A percentile compares a stretch with the other conserved stretches of the same genome.
These are phyloP conservation scores for Neurospora crassa DNA, from an alignment of 2,329 filamentous ascomycete genomes.

Conservation along the genomic window DNA sequence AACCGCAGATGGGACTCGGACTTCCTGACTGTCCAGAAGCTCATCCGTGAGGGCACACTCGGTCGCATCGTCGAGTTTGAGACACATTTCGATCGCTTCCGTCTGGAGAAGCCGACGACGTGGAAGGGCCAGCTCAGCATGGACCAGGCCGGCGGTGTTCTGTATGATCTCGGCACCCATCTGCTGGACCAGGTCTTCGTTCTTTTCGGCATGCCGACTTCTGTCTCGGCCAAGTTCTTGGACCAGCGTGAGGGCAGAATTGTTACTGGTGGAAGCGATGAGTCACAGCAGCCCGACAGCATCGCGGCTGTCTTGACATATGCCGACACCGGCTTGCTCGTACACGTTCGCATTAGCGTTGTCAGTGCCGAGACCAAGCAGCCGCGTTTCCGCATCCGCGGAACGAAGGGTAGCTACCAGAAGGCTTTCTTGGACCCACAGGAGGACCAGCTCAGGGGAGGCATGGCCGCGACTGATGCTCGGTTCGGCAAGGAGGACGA, in stretches of 20 bases:
- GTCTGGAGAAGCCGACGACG: slow-evolving; percentile 43
- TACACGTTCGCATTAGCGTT: slow-evolving; percentile 59
- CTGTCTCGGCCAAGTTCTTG: slow-evolving; percentile 59
- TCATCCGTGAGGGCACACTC: slow-evolving; percentile 49
- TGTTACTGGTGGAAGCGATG: slow-evolving; percentile 17
- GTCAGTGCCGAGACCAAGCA: slow-evolving; percentile 61
- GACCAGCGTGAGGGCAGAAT: slow-evolving; percentile 47
- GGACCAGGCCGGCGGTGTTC: slow-evolving; percentile 51
- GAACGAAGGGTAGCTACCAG: slow-evolving; percentile 64
- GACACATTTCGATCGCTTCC: slow-evolving; percentile 71
- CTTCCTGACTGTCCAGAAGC: slow-evolving; percentile 58
- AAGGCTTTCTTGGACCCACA: slow-evolving; percentile 65
- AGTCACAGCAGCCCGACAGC: slow-evolving; percentile 45
- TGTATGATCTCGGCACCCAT: slow-evolving; percentile 70
- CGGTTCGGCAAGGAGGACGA: slow-evolving; percentile 56
- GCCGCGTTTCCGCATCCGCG: slow-evolving; percentile 67
- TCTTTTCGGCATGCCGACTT: slow-evolving; percentile 58
- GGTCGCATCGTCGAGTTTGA: slow-evolving; percentile 71
- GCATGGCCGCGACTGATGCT: slow-evolving; percentile 49
- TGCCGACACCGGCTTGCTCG: slow-evolving; percentile 46
- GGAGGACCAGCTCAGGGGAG: slow-evolving; percentile 62
- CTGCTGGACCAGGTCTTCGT: slow-evolving; percentile 65
- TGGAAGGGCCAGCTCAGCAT: slow-evolving; percentile 60
- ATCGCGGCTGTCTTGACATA: slow-evolving; percentile 60
- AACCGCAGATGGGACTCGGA: slow-evolving; percentile 72